Evolutionary conservation across 2,329 filamentous ascomycete genomes (phyloP).

Genomic region (Sclerotinia subarctica): DNA sequence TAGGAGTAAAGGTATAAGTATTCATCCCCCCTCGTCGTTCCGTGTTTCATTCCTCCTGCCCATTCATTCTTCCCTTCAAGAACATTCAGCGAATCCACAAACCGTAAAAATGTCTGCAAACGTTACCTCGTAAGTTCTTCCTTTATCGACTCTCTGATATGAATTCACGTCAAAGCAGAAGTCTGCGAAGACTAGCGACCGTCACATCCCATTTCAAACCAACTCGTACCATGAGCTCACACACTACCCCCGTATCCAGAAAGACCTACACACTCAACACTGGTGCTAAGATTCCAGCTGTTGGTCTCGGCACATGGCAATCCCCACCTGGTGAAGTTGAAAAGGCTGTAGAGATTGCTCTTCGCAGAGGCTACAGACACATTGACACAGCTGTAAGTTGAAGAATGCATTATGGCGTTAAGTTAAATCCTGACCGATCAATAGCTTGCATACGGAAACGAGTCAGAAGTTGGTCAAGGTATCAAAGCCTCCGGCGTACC

Average conservation of each 20-base stretch:
- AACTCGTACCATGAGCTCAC: slow-evolving; percentile 27
- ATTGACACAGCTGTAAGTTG: slow-evolving; percentile 55
- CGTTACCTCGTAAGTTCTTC: slow-evolving; percentile 32
- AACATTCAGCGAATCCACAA: background rate
- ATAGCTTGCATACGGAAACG: slow-evolving; percentile 70
- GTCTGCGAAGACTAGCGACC: slow-evolving; percentile 20
- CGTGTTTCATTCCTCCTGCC: background rate
- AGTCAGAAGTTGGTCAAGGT: slow-evolving; percentile 63
- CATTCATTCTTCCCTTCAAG: background rate
- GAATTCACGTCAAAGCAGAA: slow-evolving; percentile 24
- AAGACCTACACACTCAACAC: slow-evolving; percentile 69
- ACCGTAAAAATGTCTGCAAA: slow-evolving; percentile 34
- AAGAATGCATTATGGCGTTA: slow-evolving; percentile 23
- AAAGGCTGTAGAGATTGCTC: slow-evolving; percentile 66
- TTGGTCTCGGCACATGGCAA: slow-evolving; percentile 79
- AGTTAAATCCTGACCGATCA: slow-evolving; percentile 13
- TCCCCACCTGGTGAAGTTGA: slow-evolving; percentile 64
- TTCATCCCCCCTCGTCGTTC: background rate
- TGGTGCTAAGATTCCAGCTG: slow-evolving; percentile 72
- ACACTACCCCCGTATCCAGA: slow-evolving; percentile 27
- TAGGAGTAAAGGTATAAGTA: slow-evolving; percentile 17
- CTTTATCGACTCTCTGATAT: slow-evolving; percentile 9
- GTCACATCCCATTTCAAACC: slow-evolving; percentile 17
- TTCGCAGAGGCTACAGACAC: slow-evolving; percentile 68
- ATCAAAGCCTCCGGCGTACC: slow-evolving; percentile 65